phyloP scores from a whole-genome alignment of 352 stramenopile species.

The Pythium coloratum region DNA sequence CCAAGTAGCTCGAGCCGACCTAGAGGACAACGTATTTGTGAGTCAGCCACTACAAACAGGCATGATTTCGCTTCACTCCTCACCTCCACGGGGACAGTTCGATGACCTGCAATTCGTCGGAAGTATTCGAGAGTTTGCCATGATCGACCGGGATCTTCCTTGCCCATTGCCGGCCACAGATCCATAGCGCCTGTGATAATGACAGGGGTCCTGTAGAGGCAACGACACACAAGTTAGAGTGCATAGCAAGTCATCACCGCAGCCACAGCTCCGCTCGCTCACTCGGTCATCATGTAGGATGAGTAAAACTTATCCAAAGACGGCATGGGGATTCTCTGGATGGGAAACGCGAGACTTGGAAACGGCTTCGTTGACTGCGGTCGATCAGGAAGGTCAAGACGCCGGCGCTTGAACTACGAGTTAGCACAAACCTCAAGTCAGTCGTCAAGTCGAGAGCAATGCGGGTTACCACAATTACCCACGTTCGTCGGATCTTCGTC shows the following conservation, averaged over 20 bases:
- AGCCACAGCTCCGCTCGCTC: neutral
- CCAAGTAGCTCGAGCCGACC: constrained; percentile 78
- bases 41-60: neutral
- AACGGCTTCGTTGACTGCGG: neutral
- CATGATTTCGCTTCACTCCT: neutral
- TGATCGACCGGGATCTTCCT: constrained; percentile 31
- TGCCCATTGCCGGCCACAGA: constrained; percentile 76
- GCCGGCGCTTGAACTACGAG: neutral
- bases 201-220: constrained; percentile 45
- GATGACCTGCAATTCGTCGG: constrained; percentile 59
- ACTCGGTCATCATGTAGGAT: constrained; percentile 59
- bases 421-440: neutral
- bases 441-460: neutral
- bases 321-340: constrained; percentile 47
- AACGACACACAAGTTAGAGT: neutral
- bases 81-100: constrained; percentile 84
- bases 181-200: constrained; percentile 80
- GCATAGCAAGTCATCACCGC: neutral
- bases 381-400: neutral
- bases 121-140: constrained; percentile 78
- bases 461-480: neutral
- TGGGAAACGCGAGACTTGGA: constrained; percentile 33
- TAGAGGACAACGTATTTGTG: constrained; percentile 14
- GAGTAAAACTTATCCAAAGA: constrained; percentile 61
- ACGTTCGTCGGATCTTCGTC: neutral